Evolutionary conservation across 2,329 filamentous ascomycete species (phyloP), one percentile per base, ranked within the genome.

Genomic region (Colletotrichum limetticola): DNA sequence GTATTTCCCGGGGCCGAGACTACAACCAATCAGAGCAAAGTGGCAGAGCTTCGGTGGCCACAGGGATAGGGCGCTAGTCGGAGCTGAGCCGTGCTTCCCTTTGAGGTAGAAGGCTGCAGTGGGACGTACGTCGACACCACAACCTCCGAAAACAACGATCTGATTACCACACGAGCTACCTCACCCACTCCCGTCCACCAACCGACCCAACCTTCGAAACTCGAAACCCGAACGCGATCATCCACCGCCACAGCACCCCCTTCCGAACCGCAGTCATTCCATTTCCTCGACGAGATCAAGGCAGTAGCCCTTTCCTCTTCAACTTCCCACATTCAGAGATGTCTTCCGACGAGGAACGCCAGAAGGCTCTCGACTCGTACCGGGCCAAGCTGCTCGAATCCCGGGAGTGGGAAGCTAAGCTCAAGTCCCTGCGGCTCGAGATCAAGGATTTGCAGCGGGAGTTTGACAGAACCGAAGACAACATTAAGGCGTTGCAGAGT

Each of bases 401-500:
- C 78, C 91, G 97, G 85, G 97, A 99, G 89, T 98, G 95, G 95
- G 97, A 99, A 85, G 93, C 96, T 65, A 99, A 98, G 89, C 91
- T 99, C 74, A 99, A 98, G 88, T 91, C 93, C 66, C 87, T 99
- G 79, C 94, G 97, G 75, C 87, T 98, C 85, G 97, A 98, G 78
- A 98, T 99, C 84, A 99, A 98, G 87, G 95, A 93, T 73, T 86
- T 98, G 68, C 95, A 98, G 82, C 95, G 94, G 81, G 95, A 98
- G 79, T 99, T 95, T 80, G 96, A 99, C 83, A 92, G 96, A 77
- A 98, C 97, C 66, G 97, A 99, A 83, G 97, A 99, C 77, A 98
- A 98, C 86, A 98, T 99, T 89, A 99, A 99, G 88, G 97, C 97
- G 77, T 87, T 99, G 80, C 97, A 99, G 87, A 98, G 97, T 83